Evolutionary conservation across 1,139 yeast genomes (phyloP).

Genomic region (Suzukiozyma palmioleophila): DNA sequence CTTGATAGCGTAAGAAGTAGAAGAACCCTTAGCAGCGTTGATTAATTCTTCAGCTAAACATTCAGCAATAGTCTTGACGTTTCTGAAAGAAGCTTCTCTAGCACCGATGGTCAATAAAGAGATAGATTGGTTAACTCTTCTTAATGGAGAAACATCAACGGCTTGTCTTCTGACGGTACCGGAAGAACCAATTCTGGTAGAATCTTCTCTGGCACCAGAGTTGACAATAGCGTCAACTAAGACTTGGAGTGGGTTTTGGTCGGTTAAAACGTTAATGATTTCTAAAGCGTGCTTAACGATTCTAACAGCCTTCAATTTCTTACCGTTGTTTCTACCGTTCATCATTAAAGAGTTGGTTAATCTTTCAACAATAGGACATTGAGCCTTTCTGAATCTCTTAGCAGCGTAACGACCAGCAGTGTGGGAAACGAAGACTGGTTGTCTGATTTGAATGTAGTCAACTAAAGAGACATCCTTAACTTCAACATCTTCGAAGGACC

Average conservation of each 20-base stretch:
- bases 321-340: conserved; percentile 99
- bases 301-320: conserved; percentile 99
- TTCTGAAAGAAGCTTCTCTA: conserved; percentile 99
- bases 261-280: conserved; percentile 96
- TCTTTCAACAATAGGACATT: conserved; percentile 99
- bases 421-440: conserved; percentile 98
- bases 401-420: conserved; percentile 99
- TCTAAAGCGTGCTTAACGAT: conserved; percentile 98
- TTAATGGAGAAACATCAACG: conserved; percentile 99
- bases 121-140: conserved; percentile 99
- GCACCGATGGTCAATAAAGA: conserved; percentile 99
- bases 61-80: conserved; percentile 99
- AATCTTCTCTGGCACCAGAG: conserved; percentile 99
- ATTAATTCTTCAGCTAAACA: conserved; percentile 99
- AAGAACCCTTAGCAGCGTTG: conserved; percentile 99
- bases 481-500: conserved; percentile 97
- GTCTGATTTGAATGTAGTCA: conserved; percentile 97
- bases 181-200: conserved; percentile 99
- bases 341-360: conserved; percentile 99
- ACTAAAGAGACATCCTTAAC: conserved; percentile 97
- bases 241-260: conserved; percentile 99
- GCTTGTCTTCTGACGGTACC: conserved; percentile 99
- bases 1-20: conserved; percentile 99
- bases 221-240: conserved; percentile 98
- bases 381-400: conserved; percentile 99